Percentiles rank a stretch among this genome's conserved stretches.
These are phyloP conservation scores for Fusarium anguioides DNA, from an alignment of 2,329 filamentous ascomycete species.

Conservation along the genomic window DNA sequence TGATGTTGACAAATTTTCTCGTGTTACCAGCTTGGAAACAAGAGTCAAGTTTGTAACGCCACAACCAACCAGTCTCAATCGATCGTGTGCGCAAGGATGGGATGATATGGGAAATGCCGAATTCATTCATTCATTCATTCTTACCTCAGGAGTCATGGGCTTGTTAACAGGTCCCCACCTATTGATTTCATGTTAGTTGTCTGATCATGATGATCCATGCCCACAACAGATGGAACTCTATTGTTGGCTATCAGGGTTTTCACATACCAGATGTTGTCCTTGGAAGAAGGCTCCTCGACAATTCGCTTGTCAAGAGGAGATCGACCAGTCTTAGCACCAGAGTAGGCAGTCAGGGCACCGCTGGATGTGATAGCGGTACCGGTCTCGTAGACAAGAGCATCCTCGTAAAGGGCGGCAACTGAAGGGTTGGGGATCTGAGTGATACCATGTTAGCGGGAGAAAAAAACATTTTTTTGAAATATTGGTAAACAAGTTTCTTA, in stretches of 20 bases:
- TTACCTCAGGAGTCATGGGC: conserved; percentile 95
- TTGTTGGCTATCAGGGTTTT: conserved; percentile 16
- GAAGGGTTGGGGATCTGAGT: conserved; percentile 85
- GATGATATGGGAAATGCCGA: conserved; percentile 17
- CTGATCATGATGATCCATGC: conserved; percentile 32
- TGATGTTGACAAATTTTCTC: conserved; percentile 30
- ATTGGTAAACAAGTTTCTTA: conserved; percentile 59
- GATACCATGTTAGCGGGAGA: conserved; percentile 23
- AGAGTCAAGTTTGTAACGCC: conserved; percentile 16
- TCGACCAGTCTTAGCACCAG: conserved; percentile 96
- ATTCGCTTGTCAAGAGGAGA: conserved; percentile 98
- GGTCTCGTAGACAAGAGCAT: conserved; percentile 96
- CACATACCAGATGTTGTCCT: conserved; percentile 86
- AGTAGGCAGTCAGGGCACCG: conserved; percentile 96
- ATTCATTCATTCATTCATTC: conserved; percentile 62
- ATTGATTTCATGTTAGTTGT: conserved; percentile 46
- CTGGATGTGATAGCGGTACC: conserved; percentile 97
- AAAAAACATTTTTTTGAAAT: no score
- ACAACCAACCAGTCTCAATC: conserved; percentile 9
- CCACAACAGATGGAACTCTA: conserved; percentile 21
- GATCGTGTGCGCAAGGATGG: conserved; percentile 1
- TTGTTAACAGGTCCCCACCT: conserved; percentile 99
- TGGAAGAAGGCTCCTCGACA: conserved; percentile 88
- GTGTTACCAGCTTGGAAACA: conserved; percentile 9
- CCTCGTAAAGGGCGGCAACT: conserved; percentile 96